These are phyloP conservation scores for Fomitopsis betulina DNA, from an alignment of 1,284 basidiomycete genomes.

Conservation along the genomic window DNA sequence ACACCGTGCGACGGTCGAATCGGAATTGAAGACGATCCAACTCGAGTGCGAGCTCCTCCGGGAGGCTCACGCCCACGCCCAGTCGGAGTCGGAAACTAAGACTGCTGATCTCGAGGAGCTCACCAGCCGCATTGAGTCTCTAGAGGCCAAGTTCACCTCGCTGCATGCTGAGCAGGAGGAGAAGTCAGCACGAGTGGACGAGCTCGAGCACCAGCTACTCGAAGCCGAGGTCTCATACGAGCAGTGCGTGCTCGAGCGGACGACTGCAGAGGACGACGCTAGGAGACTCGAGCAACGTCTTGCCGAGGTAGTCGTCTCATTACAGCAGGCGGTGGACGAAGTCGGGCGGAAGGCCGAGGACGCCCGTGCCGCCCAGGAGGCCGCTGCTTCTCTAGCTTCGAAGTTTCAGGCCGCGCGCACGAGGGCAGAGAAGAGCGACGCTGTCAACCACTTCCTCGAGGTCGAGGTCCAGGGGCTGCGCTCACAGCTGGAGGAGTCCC, in stretches of 20 bases:
- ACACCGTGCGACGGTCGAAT: neutral
- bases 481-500: neutral
- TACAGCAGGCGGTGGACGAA: neutral
- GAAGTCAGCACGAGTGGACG: neutral
- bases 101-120: conserved; percentile 1
- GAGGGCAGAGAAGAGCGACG: neutral
- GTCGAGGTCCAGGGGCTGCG: neutral
- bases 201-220: neutral
- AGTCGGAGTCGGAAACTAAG: neutral
- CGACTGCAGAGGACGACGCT: neutral
- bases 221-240: neutral
- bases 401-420: neutral
- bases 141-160: neutral
- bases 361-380: neutral
- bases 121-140: neutral
- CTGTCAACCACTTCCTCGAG: conserved; percentile 1
- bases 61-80: neutral
- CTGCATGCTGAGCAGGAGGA: conserved; percentile 3
- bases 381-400: neutral
- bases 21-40: neutral
- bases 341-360: neutral
- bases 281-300: conserved; percentile 1
- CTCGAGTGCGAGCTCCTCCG: neutral
- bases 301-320: neutral
- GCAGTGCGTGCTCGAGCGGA: neutral